Conservation (phyloP, 106 monocot genomes). For the Dendrobium chrysotoxum region DNA sequence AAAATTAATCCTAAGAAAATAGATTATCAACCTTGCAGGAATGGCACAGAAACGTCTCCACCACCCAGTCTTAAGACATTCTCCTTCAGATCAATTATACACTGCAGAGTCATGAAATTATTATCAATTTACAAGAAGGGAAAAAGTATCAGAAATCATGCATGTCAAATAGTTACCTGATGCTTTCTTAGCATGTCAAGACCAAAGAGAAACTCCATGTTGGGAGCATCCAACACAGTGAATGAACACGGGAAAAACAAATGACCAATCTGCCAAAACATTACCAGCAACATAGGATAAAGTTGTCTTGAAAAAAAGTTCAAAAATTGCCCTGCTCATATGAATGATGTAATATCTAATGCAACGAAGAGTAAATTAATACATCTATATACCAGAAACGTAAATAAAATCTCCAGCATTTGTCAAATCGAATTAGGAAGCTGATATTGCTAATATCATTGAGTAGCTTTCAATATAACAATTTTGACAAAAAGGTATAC, state of each 20-base stretch:
- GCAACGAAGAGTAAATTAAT: background rate
- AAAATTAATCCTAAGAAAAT: conserved; percentile 2
- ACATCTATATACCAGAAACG: background rate
- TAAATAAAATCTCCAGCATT: background rate
- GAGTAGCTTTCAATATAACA: background rate
- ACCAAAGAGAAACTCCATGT: conserved; percentile 94
- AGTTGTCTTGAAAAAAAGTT: background rate
- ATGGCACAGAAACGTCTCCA: conserved; percentile 98
- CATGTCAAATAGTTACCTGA: conserved; percentile 49
- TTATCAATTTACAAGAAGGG: background rate
- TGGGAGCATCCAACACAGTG: conserved; percentile 87
- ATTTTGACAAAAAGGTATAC: background rate
- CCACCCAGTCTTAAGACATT: conserved; percentile 95
- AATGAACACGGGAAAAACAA: conserved; percentile 90
- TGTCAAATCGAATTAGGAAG: background rate
- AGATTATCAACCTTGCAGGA: conserved; percentile 69
- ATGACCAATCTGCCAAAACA: conserved; percentile 67
- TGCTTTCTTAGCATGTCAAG: conserved; percentile 94
- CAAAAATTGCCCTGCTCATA: background rate
- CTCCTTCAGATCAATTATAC: conserved; percentile 98
- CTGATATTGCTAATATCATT: background rate
- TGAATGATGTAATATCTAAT: background rate
- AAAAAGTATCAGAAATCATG: background rate
- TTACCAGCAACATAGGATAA: background rate
- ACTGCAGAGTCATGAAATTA: conserved; percentile 32